phyloP scores from a whole-genome alignment of 176 grass and related monocot species.

The barley (Hordeum vulgare) region MorexV3_pseudomolecules_assembly NC_058522.1:481731633-481732132 shows the following conservation, averaged over 20 bases:
- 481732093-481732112: neutral
- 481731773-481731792: slow-evolving; percentile 5
- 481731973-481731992: neutral
- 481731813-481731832: neutral
- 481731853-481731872: no score
- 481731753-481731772: slow-evolving; percentile 11
- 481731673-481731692: neutral
- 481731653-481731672: neutral
- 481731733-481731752: neutral
- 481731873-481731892: neutral
- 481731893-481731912: no score
- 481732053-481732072: no score
- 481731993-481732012: neutral
- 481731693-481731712: neutral
- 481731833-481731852: neutral
- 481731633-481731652: neutral
- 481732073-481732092: no score
- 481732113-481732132: neutral
- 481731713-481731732: slow-evolving; percentile 11
- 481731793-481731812: neutral
- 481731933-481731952: no score
- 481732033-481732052: no score
- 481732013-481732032: no score
- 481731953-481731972: no score
- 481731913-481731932: no score